These are phyloP conservation scores for Dendrocalamus sinicus DNA, from an alignment of 176 grass and related monocot species.

Conservation along the genomic window DNA sequence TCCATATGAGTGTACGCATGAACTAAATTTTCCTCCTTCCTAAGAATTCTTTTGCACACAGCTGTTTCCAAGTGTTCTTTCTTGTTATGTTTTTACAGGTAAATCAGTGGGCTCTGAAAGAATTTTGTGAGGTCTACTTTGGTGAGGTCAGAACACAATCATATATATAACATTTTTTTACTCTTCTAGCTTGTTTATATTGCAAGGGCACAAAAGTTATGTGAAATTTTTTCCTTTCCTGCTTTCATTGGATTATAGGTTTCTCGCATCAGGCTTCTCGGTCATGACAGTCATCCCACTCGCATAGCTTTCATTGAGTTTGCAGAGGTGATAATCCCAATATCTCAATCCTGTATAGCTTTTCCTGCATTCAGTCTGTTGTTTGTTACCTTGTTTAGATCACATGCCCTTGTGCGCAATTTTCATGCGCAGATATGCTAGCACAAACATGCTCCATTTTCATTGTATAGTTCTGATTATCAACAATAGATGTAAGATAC, in stretches of 20 bases:
- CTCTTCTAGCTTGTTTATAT: not conserved
- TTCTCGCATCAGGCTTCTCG: conserved; percentile 43
- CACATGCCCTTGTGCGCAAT: not conserved
- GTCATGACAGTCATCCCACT: conserved; percentile 34
- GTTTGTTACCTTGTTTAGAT: not conserved
- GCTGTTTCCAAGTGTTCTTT: not conserved
- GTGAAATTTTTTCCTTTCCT: not conserved
- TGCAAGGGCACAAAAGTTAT: not conserved
- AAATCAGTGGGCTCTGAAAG: conserved; percentile 16
- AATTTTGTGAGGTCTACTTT: conserved; percentile 44
- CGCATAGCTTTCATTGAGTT: conserved; percentile 63
- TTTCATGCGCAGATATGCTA: not conserved
- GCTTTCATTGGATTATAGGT: conserved; percentile 24
- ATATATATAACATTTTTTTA: conserved; percentile 10
- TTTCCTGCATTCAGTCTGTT: not conserved
- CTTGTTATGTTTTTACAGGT: conserved; percentile 44
- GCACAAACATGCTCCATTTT: not conserved
- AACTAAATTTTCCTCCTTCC: not conserved
- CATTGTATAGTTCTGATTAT: not conserved
- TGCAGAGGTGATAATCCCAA: conserved; percentile 23
- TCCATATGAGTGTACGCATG: conserved; percentile 47
- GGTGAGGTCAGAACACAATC: conserved; percentile 46
- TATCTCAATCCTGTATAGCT: not conserved
- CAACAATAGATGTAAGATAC: not conserved
- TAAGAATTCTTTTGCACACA: not conserved